Conservation (phyloP, 805 yeast genomes). For the Lipomyces kockii region DNA sequence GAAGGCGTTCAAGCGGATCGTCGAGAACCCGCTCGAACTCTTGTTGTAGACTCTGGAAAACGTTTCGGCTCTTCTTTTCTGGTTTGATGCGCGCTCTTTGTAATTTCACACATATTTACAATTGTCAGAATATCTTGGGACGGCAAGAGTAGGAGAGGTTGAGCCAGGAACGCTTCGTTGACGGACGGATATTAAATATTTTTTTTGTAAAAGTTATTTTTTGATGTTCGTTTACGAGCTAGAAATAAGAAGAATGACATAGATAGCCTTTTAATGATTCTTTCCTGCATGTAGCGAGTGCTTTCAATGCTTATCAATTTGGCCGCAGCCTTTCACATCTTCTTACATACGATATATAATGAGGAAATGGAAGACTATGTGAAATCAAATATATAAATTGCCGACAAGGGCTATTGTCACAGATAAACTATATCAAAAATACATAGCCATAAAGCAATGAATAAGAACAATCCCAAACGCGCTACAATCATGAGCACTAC, state of each 20-base stretch:
- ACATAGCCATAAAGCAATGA: not conserved
- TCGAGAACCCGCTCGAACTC: conserved; percentile 96
- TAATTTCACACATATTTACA: not conserved
- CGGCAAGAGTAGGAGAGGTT: not conserved
- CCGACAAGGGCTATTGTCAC: no score
- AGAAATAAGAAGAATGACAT: not conserved
- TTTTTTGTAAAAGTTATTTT: conserved; percentile 12
- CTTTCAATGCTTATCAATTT: no score
- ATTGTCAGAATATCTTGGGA: not conserved
- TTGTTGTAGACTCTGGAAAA: conserved; percentile 60
- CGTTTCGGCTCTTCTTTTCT: conserved; percentile 7
- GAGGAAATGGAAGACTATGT: not conserved
- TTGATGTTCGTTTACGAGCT: not conserved
- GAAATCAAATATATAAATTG: not conserved
- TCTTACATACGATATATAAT: not conserved
- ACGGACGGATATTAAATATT: conserved; percentile 6
- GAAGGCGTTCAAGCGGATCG: conserved; percentile 84
- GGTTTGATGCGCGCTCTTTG: not conserved
- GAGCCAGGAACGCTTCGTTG: not conserved
- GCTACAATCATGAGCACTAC: not conserved
- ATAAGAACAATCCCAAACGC: conserved; percentile 1
- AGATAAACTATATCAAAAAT: not conserved
- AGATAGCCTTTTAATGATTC: not conserved
- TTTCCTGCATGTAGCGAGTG: not conserved
- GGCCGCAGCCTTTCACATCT: not conserved